Evolutionary conservation across 192 early-diverging fungal species (phyloP), one percentile per base, ranked within the genome.

Genomic region (Coemansia sp.): DNA sequence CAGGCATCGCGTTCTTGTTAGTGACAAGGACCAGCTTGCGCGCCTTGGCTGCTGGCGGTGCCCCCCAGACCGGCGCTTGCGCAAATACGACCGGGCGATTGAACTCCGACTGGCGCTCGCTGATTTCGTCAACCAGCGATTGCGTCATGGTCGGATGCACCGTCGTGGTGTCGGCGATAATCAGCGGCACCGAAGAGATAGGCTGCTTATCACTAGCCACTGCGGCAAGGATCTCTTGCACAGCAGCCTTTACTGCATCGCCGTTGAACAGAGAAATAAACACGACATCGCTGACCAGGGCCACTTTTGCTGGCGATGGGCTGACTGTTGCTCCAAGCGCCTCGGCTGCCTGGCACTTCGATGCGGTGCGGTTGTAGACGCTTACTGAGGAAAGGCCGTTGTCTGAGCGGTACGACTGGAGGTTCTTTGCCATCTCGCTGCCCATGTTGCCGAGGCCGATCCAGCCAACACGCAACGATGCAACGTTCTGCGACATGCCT

Each of bases 391-490:
- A 73, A 5, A 89, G 69, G 9, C 64, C 59, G 10, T 71, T 44
- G 10, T 63, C 41, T 41, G 67, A 33, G 30, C 87, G 76, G 70
- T 84, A 72, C 38, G 62, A 66, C 58, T 89, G 86, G 24, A 91
- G 71, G 64, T 89, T 89, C 24, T 66, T 67, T n/a, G 89, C 87
- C 83, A 91, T 91, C 11, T 77, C 84, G 51, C 65, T 46, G 24
- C 89, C 89, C 83, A 90, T 86, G 45, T 69, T 85, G 11, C 90
- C 90, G 1, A 91, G 84, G 0, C 89, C 90, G 26, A 91, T 81
- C 70, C 82, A 89, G 18, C 86, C 89, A 44, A 90, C 44, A 26
- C 64, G 69, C 20, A 68, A 38, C 49, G 49, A 52, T 24, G 5
- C 23, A 24, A 21, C 24, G n/a, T 24, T 24, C 49, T 52, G 49